Conservation (phyloP, 371 early-diverging fungal genomes). For the Rhizomucor pusillus region DNA sequence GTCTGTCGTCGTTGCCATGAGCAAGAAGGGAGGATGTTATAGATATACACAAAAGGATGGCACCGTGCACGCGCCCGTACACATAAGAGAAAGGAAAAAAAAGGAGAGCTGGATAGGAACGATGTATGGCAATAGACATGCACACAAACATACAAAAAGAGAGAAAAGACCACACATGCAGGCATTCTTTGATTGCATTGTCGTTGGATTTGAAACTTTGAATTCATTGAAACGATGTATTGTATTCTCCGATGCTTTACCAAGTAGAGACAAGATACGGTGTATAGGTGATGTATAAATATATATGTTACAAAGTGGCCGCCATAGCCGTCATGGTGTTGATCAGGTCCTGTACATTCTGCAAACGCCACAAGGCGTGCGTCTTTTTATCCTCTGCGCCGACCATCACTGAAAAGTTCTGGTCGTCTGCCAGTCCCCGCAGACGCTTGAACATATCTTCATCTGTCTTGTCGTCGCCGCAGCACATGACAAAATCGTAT, state of each 20-base stretch:
- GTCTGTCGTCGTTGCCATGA: background rate
- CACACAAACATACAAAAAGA: too few species aligned
- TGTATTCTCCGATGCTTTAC: too few species aligned
- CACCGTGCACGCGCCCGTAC: too few species aligned
- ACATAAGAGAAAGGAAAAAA: background rate
- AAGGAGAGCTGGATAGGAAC: background rate
- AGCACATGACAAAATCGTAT: slow-evolving; percentile 88
- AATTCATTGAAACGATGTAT: too few species aligned
- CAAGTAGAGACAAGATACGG: too few species aligned
- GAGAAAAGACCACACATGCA: too few species aligned
- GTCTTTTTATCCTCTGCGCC: slow-evolving; percentile 81
- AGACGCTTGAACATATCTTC: slow-evolving; percentile 84
- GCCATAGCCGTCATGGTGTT: slow-evolving; percentile 25
- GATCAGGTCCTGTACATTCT: slow-evolving; percentile 52
- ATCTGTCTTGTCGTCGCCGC: slow-evolving; percentile 94
- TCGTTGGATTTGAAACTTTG: too few species aligned
- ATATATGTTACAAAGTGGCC: background rate
- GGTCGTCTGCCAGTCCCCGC: slow-evolving; percentile 29
- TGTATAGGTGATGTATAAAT: too few species aligned
- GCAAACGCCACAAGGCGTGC: slow-evolving; percentile 75
- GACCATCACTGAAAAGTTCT: slow-evolving; percentile 65
- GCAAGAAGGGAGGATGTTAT: background rate
- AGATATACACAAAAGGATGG: background rate
- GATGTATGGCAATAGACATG: too few species aligned
- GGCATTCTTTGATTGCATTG: too few species aligned